Evolutionary conservation across 1,139 yeast species (phyloP).

Genomic region (Lodderomyces parapsilosis): DNA sequence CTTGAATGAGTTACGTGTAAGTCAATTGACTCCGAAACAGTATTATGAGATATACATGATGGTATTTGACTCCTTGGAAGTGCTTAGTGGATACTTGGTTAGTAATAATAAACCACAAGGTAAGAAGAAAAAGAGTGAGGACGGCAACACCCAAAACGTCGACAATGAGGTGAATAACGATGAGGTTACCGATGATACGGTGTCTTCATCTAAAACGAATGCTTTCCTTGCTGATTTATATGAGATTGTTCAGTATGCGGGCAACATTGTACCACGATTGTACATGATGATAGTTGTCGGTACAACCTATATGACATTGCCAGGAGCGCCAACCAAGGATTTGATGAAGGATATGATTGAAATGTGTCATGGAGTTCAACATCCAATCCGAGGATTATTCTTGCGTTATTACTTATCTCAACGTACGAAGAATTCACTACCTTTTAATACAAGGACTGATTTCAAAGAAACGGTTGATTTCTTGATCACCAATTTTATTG

Average conservation of each 20-base stretch:
- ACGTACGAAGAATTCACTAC: slow-evolving; percentile 71
- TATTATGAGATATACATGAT: slow-evolving; percentile 90
- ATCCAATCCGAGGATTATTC: slow-evolving; percentile 87
- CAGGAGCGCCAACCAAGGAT: slow-evolving; percentile 80
- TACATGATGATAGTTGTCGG: slow-evolving; percentile 97
- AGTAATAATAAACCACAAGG: slow-evolving; percentile 59
- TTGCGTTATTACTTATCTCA: slow-evolving; percentile 86
- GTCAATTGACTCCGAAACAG: slow-evolving; percentile 79
- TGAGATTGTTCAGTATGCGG: slow-evolving; percentile 94
- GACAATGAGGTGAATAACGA: slow-evolving; percentile 1
- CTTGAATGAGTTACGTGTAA: slow-evolving; percentile 78
- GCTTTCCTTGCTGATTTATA: slow-evolving; percentile 88
- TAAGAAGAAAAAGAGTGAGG: not conserved
- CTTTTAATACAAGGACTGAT: slow-evolving; percentile 44
- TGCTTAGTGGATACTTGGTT: slow-evolving; percentile 61
- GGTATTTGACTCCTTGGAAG: slow-evolving; percentile 79
- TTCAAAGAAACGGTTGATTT: slow-evolving; percentile 68
- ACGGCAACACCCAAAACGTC: not conserved
- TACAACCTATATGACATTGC: slow-evolving; percentile 75
- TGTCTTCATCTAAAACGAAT: slow-evolving; percentile 17
- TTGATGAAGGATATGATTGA: slow-evolving; percentile 96
- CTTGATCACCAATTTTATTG: slow-evolving; percentile 82
- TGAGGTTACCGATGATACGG: slow-evolving; percentile 2
- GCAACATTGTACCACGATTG: slow-evolving; percentile 86
- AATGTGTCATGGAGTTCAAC: slow-evolving; percentile 98